Evolutionary conservation across 1,284 basidiomycete genomes (phyloP), one percentile per base, ranked within the genome.

Genomic region (Exobasidium cylindrosporum): DNA sequence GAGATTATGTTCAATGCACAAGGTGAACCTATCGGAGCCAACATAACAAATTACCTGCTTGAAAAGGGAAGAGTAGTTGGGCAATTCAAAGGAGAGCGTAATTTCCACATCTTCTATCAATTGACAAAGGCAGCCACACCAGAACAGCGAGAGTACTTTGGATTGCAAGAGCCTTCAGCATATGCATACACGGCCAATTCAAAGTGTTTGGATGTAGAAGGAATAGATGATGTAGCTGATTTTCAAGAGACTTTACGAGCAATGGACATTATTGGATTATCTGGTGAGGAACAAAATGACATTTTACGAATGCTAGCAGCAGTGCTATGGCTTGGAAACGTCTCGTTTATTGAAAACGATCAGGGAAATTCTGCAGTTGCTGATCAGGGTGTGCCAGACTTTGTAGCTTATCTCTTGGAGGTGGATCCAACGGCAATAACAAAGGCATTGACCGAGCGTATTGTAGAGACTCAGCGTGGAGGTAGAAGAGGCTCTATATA

Each of bases 101-200:
- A 96, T 81, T 99, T 99, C 81, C 96, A 99, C 81, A 96, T 99
- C 68, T 98, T 99, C 83, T 99, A 98, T 82, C 96, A 99, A 80
- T 95, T 98, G 81, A 97, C 96, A 46, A 98, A 97, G 81, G 93
- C 89, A 4, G 96, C 96, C 3, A 87, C 89, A 4, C 84, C 88
- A 50, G 89, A 88, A 58, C 92, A 97, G 81, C 86, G 92, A 81
- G 95, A 98, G 82, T 86, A 87, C 63, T 96, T 94, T 76, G 96
- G 96, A 46, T 83, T 99, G n/a, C 93, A 97, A 82, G 93, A 92
- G 1, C 96, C 96, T 1, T 93, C 97, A 67, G 87, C 92, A 0
- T 99, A 98, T 80, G 87, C 89, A 0, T 98, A 97, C 81, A 98
- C 91, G 0, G 93, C 89, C 75, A 82, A 88, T 69, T 95, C 92